Conservation (phyloP, 306 rosid species). For the Fragaria iinumae region DNA sequence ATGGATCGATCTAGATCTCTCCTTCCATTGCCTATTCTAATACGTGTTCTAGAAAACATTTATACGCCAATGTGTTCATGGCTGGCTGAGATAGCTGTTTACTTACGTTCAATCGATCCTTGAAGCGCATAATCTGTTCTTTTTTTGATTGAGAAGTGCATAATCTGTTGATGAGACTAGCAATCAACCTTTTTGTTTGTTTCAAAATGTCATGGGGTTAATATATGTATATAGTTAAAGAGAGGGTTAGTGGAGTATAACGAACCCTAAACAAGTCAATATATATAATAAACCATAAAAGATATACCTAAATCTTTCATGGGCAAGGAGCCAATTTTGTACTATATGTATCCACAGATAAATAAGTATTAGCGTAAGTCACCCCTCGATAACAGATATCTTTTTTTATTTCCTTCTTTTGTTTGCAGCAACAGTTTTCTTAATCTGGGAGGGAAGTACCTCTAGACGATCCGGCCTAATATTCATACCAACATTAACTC, state of each 20-base stretch:
- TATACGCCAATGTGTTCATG: neutral
- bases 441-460: neutral
- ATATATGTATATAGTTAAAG: neutral
- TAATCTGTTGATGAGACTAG: neutral
- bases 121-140: neutral
- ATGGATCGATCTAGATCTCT: neutral
- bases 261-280: neutral
- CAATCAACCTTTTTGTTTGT: neutral
- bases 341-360: neutral
- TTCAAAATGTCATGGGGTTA: neutral
- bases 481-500: neutral
- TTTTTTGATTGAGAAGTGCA: neutral
- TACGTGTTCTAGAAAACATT: neutral
- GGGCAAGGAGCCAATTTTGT: slow-evolving; percentile 6
- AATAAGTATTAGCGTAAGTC: neutral
- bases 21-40: neutral
- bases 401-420: neutral
- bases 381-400: neutral
- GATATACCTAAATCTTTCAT: neutral
- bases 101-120: neutral
- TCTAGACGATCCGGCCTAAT: neutral
- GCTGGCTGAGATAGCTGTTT: neutral
- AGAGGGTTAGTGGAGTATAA: slow-evolving; percentile 6
- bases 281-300: neutral
- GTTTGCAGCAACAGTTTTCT: neutral